These are phyloP conservation scores for Eugenia klotzschiana DNA, from an alignment of 441 rosid genomes.

Conservation along the genomic window DNA sequence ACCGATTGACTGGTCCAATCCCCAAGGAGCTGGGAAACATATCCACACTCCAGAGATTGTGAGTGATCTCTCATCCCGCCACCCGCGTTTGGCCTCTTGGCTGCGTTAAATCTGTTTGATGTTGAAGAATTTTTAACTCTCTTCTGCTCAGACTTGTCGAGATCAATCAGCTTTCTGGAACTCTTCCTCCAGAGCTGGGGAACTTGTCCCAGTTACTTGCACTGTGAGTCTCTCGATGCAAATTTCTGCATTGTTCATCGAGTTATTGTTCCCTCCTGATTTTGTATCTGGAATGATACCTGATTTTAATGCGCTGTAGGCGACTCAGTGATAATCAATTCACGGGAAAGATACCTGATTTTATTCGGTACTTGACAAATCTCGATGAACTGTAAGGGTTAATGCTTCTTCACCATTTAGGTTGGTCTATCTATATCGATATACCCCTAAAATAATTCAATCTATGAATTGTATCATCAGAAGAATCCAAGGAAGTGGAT, in stretches of 20 bases:
- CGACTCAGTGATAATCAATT: neutral
- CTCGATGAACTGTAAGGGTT: neutral
- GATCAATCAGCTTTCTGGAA: neutral
- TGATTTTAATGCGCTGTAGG: neutral
- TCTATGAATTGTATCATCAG: neutral
- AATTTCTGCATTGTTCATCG: neutral
- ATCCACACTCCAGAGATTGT: constrained; percentile 23
- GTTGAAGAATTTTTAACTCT: neutral
- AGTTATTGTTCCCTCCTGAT: neutral
- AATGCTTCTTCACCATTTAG: neutral
- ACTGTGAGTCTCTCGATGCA: neutral
- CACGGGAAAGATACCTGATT: neutral
- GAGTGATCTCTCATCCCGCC: constrained; percentile 3
- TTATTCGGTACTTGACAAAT: neutral
- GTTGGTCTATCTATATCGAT: neutral
- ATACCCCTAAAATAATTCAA: neutral
- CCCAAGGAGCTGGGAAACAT: constrained; percentile 14
- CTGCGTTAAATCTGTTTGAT: neutral
- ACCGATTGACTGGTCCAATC: neutral
- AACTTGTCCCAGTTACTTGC: neutral
- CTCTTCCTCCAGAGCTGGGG: neutral
- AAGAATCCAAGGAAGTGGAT: constrained; percentile 3
- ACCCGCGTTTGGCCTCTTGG: neutral
- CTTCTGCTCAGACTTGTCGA: neutral
- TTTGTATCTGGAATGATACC: neutral